These are phyloP conservation scores for Ustulina deusta DNA, from an alignment of 2,329 filamentous ascomycete genomes.

Conservation along the genomic window DNA sequence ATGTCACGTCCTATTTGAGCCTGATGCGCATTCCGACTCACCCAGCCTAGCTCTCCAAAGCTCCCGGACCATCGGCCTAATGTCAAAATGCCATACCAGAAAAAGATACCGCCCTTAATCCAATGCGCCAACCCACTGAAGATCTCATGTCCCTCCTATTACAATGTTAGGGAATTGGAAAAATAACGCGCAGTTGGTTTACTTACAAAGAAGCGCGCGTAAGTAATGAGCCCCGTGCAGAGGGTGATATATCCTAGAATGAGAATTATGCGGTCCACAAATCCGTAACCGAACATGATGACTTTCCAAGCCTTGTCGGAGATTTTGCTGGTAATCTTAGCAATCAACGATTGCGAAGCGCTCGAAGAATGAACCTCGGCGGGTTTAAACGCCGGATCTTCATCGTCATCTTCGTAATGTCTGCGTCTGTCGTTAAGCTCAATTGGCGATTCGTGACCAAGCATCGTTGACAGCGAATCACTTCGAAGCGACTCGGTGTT, in stretches of 20 bases:
- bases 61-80: constrained; percentile 90
- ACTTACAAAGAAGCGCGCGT: constrained; percentile 86
- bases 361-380: constrained; percentile 60
- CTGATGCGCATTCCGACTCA: constrained; percentile 49
- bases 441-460: constrained; percentile 58
- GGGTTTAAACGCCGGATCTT: constrained; percentile 55
- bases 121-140: constrained; percentile 93
- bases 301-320: constrained; percentile 68
- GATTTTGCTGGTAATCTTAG: constrained; percentile 66
- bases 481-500: constrained; percentile 75
- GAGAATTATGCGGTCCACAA: constrained; percentile 81
- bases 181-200: not conserved
- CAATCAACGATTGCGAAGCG: constrained; percentile 64
- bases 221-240: constrained; percentile 78
- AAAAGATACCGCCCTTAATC: constrained; percentile 94
- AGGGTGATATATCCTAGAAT: constrained; percentile 81
- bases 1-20: constrained; percentile 31
- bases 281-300: constrained; percentile 70
- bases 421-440: constrained; percentile 55
- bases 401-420: constrained; percentile 59
- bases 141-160: constrained; percentile 73
- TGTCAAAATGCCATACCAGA: constrained; percentile 90
- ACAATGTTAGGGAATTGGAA: constrained; percentile 34
- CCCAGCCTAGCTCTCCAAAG: constrained; percentile 91
- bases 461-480: constrained; percentile 71